Evolutionary conservation across 2,329 filamentous ascomycete species (phyloP).

Genomic region (Tolypocladium guangdongense): DNA sequence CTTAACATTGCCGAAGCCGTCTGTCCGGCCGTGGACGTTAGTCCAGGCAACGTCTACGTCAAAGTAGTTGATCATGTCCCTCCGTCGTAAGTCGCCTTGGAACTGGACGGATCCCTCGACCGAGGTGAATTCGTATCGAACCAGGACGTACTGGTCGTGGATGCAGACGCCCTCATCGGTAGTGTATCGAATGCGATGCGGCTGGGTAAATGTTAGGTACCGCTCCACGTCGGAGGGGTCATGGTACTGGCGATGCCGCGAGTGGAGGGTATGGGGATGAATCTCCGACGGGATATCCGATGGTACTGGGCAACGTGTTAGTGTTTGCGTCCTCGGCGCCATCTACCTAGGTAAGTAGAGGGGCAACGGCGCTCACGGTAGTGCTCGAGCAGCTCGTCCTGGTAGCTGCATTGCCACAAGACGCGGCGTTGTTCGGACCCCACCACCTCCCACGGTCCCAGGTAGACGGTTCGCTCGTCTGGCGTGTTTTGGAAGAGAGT

Average conservation of each 20-base stretch:
- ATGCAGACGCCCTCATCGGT: constrained; percentile 33
- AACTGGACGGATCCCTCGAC: constrained; percentile 36
- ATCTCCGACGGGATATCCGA: constrained; percentile 32
- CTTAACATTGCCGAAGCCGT: constrained; percentile 37
- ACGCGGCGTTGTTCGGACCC: constrained; percentile 35
- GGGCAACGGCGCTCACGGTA: constrained; percentile 26
- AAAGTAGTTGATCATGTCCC: constrained; percentile 38
- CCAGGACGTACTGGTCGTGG: constrained; percentile 35
- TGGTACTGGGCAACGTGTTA: constrained; percentile 24
- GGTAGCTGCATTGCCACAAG: constrained; percentile 43
- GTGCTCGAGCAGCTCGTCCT: constrained; percentile 40
- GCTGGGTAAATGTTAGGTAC: constrained; percentile 34
- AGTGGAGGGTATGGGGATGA: constrained; percentile 38
- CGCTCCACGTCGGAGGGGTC: constrained; percentile 39
- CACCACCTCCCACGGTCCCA: constrained; percentile 42
- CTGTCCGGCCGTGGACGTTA: constrained; percentile 35
- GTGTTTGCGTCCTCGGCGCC: constrained; percentile 1
- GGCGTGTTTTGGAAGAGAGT: constrained; percentile 38
- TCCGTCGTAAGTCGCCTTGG: constrained; percentile 35
- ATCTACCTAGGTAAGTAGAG: background rate
- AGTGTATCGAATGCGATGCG: constrained; percentile 37
- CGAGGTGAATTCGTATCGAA: constrained; percentile 40
- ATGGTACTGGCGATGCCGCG: constrained; percentile 38
- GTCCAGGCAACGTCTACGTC: constrained; percentile 43
- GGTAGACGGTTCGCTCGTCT: constrained; percentile 37